Base-by-base conservation (phyloP, 805 yeast species). In the Grigorovia jiainica region DNA sequence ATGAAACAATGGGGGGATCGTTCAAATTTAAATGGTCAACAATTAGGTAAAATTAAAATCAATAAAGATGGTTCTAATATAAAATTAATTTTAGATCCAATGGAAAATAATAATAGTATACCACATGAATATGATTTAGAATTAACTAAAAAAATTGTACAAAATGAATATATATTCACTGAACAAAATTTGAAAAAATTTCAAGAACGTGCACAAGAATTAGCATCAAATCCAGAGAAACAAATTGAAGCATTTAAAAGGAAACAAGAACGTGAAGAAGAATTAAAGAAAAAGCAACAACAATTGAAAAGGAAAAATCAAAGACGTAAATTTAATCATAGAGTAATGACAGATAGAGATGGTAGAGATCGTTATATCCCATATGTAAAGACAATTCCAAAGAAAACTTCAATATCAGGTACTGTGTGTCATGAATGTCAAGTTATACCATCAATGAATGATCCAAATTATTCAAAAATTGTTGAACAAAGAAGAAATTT, bases 401-500 rank as follows among this genome's bases (percentile, higher is more conserved):
- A 79, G 57, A 84, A 85, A 53, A 89, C 98, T 0, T 75, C 87
- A 2, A 63, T 92, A 29, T 73, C 78, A 10, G 98, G 98, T 31
- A 85, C 87, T 30, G 80, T 90, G 23, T 83, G 81, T 43, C 97
- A 92, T 59, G 98, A 92, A 58, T 89, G 97, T 61, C 85, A 82
- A 52, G 79, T 86, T 17, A 75, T 82, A 40, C 97, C 97, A 10
- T 76, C 87, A 4, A 75, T 78, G 53, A 66, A 69, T 35, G 95
- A 87, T 55, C 71, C 75, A 23, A 81, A 82, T 57, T 87, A 87
- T 60, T 63, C 68, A 38, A 71, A 81, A 60, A 76, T 80, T 54
- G 72, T 78, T 50, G 70, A 76, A 55, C 68, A 71, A 56, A 71
- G 84, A 49, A 67, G 74, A 61, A 69, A 68, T 51, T 63, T 64